Evolutionary conservation across 1,139 yeast species (phyloP).

Genomic region (Geotrichum reessii): DNA sequence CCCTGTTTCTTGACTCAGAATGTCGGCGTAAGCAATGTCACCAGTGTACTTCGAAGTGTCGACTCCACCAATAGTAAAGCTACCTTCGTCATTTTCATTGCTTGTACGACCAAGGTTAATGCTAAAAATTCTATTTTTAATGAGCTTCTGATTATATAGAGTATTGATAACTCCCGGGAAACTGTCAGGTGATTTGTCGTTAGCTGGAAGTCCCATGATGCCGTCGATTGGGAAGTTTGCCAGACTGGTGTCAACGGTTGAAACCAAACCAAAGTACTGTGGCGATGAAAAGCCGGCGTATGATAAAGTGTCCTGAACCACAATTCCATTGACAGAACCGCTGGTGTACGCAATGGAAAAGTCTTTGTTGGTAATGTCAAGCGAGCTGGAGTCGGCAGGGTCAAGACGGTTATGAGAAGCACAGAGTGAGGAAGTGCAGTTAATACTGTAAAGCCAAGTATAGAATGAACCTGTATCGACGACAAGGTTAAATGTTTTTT

Average conservation of each 20-base stretch:
- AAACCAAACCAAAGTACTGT: conserved; percentile 52
- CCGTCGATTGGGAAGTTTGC: conserved; percentile 53
- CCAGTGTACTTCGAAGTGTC: conserved; percentile 42
- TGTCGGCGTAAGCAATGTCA: conserved; percentile 41
- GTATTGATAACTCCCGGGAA: conserved; percentile 41
- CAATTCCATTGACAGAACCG: conserved; percentile 50
- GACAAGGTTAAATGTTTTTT: conserved; percentile 43
- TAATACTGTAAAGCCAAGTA: conserved; percentile 55
- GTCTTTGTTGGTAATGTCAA: conserved; percentile 26
- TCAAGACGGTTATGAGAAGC: conserved; percentile 35
- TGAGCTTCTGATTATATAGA: conserved; percentile 37
- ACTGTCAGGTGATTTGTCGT: conserved; percentile 25
- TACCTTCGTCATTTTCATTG: conserved; percentile 53
- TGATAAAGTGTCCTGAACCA: conserved; percentile 40
- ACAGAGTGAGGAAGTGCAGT: conserved; percentile 48
- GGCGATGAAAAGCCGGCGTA: conserved; percentile 43
- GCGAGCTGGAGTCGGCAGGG: conserved; percentile 25
- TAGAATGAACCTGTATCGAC: conserved; percentile 64
- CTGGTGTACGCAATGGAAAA: conserved; percentile 51
- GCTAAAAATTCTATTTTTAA: conserved; percentile 40
- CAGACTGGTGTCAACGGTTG: conserved; percentile 50
- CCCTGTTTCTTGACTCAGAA: conserved; percentile 27
- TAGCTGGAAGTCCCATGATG: conserved; percentile 51
- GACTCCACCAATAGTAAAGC: conserved; percentile 44
- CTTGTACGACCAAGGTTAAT: conserved; percentile 39